phyloP scores from a whole-genome alignment of 2,329 filamentous ascomycete species.

The Cadophora malorum region DNA sequence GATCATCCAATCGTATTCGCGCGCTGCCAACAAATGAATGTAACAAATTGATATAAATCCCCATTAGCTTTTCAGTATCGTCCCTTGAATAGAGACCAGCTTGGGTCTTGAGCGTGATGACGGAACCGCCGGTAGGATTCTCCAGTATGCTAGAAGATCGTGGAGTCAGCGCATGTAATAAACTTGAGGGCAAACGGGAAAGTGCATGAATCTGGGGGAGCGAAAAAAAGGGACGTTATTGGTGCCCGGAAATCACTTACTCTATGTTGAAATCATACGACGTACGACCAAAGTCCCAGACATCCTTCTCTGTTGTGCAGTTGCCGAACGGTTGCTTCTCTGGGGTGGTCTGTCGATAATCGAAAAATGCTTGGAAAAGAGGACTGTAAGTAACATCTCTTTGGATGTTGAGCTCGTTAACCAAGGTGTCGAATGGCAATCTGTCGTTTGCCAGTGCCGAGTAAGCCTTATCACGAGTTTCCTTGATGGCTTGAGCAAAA shows the following conservation, averaged over 20 bases:
- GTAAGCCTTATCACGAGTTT: conserved; percentile 42
- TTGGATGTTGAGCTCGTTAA: conserved; percentile 51
- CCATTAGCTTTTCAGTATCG: conserved; percentile 8
- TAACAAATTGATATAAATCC: neutral
- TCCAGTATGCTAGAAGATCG: conserved; percentile 25
- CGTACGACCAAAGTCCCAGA: conserved; percentile 32
- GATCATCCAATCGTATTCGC: neutral
- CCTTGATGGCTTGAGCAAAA: conserved; percentile 37
- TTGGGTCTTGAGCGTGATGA: conserved; percentile 13
- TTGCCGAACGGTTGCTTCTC: conserved; percentile 41
- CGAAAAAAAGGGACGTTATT: too few species aligned
- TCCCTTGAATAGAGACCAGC: neutral
- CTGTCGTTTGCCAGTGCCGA: conserved; percentile 50
- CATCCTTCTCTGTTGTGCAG: conserved; percentile 34
- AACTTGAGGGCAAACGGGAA: too few species aligned
- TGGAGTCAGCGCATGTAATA: too few species aligned
- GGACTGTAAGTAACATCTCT: conserved; percentile 46
- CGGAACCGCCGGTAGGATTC: conserved; percentile 21
- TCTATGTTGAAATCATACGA: conserved; percentile 30
- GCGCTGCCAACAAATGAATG: neutral
- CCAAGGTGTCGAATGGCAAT: conserved; percentile 56
- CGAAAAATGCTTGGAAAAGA: conserved; percentile 48
- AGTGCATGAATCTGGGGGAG: too few species aligned
- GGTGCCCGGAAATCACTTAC: too few species aligned
- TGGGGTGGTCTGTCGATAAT: conserved; percentile 51